Evolutionary conservation across 2,329 filamentous ascomycete genomes (phyloP).

Genomic region (Colletotrichum gigasporum): DNA sequence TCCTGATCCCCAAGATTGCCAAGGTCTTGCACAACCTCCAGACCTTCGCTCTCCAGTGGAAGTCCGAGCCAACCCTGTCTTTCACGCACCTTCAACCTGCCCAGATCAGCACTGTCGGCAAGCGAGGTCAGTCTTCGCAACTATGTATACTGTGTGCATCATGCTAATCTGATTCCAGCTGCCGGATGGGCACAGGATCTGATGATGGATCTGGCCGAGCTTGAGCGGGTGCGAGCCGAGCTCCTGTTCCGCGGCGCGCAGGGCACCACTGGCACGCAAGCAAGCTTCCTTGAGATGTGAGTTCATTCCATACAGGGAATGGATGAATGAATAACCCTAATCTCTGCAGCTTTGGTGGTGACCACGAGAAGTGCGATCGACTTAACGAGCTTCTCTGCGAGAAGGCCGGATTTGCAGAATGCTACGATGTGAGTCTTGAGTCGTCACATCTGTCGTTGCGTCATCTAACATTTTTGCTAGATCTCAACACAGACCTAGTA

Average conservation of each 20-base stretch:
- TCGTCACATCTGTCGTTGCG: no score
- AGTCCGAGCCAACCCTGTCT: constrained; percentile 70
- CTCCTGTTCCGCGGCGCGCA: constrained; percentile 79
- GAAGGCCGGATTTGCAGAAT: constrained; percentile 62
- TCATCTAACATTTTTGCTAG: no score
- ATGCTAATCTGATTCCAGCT: no score
- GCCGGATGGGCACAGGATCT: constrained; percentile 77
- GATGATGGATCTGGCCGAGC: constrained; percentile 75
- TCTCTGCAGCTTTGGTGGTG: constrained; percentile 56
- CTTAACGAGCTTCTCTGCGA: constrained; percentile 65
- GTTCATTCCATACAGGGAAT: no score
- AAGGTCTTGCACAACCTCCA: constrained; percentile 80
- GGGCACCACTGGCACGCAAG: constrained; percentile 79
- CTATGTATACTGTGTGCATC: no score
- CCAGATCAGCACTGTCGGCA: constrained; percentile 69
- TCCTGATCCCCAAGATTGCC: constrained; percentile 82
- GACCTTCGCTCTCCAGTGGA: constrained; percentile 73
- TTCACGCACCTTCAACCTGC: constrained; percentile 80
- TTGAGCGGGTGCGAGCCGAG: constrained; percentile 74
- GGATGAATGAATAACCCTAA: no score
- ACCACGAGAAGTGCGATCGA: constrained; percentile 61
- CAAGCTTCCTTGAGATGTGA: constrained; percentile 74
- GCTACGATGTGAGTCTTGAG: constrained; percentile 62
- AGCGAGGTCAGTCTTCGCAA: no score
- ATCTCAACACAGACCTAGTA: constrained; percentile 73